These are phyloP conservation scores for Sphagnum contortum DNA, from an alignment of 225 moss, liverwort and hornwort species.

Conservation along the genomic window DNA sequence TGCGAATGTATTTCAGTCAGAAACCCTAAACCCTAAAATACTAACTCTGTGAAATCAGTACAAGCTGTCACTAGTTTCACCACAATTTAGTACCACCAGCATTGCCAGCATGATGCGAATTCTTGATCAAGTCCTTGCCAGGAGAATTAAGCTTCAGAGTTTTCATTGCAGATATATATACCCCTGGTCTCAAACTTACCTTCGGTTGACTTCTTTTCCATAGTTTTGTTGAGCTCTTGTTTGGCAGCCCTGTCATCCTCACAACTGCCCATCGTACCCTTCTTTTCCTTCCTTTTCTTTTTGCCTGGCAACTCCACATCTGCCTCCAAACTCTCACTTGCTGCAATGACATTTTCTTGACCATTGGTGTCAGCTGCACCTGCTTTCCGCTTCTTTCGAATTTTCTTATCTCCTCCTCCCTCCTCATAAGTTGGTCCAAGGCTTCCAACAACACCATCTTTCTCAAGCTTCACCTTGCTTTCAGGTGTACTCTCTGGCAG, in stretches of 20 bases:
- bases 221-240: background rate
- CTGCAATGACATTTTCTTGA: background rate
- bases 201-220: background rate
- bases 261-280: conserved; percentile 1
- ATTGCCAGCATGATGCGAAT: too few species aligned
- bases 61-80: too few species aligned
- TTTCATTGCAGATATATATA: too few species aligned
- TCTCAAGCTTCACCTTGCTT: conserved; percentile 4
- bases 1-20: too few species aligned
- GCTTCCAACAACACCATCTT: conserved; percentile 9
- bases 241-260: background rate
- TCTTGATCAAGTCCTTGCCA: too few species aligned
- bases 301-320: conserved; percentile 1
- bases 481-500: conserved; percentile 5
- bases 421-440: background rate
- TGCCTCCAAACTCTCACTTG: background rate
- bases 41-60: too few species aligned
- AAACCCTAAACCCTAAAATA: too few species aligned
- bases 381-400: conserved; percentile 30
- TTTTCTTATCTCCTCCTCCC: conserved; percentile 2
- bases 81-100: too few species aligned
- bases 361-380: conserved; percentile 6
- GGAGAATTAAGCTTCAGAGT: too few species aligned
- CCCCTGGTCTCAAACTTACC: background rate
- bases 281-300: conserved; percentile 7